Evolutionary conservation across 2,329 filamentous ascomycete genomes (phyloP).

Genomic region (Leptographium procerum): DNA sequence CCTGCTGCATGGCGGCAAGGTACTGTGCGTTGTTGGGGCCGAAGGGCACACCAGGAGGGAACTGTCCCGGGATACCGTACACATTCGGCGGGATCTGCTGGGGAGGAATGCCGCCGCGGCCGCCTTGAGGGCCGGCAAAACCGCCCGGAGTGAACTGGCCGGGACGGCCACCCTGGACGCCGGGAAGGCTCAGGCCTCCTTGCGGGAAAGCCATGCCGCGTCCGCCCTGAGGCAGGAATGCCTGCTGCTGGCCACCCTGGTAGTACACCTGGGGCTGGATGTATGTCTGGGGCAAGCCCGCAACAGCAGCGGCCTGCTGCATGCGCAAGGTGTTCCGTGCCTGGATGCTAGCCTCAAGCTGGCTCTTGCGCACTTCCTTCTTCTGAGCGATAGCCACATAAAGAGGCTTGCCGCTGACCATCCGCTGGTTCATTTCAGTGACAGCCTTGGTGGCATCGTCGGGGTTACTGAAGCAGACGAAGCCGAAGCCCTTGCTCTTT

Average conservation of each 20-base stretch:
- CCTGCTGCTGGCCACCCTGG: constrained; percentile 65
- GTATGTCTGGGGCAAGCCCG: constrained; percentile 76
- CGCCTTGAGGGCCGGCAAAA: constrained; percentile 74
- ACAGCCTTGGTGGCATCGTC: constrained; percentile 99
- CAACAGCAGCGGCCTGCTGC: constrained; percentile 89
- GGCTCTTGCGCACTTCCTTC: constrained; percentile 98
- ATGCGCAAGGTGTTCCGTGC: constrained; percentile 97
- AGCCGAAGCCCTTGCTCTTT: constrained; percentile 99
- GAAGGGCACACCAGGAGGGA: constrained; percentile 62
- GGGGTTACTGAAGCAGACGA: constrained; percentile 99
- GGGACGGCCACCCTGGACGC: constrained; percentile 69
- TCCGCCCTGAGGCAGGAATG: constrained; percentile 49
- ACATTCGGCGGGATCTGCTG: constrained; percentile 82
- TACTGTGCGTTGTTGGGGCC: constrained; percentile 68
- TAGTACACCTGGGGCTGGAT: constrained; percentile 92
- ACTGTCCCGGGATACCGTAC: constrained; percentile 71
- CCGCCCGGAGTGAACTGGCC: constrained; percentile 68
- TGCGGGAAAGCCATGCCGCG: constrained; percentile 58
- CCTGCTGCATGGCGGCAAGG: constrained; percentile 74
- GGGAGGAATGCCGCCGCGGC: constrained; percentile 70
- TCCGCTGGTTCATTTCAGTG: constrained; percentile 99
- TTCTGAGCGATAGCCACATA: constrained; percentile 97
- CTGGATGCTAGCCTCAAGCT: constrained; percentile 98
- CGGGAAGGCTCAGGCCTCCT: constrained; percentile 53
- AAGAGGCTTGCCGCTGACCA: constrained; percentile 92